Base-by-base conservation (phyloP, 2,329 filamentous ascomycete species). In the Colletotrichum chrysophilum region DNA sequence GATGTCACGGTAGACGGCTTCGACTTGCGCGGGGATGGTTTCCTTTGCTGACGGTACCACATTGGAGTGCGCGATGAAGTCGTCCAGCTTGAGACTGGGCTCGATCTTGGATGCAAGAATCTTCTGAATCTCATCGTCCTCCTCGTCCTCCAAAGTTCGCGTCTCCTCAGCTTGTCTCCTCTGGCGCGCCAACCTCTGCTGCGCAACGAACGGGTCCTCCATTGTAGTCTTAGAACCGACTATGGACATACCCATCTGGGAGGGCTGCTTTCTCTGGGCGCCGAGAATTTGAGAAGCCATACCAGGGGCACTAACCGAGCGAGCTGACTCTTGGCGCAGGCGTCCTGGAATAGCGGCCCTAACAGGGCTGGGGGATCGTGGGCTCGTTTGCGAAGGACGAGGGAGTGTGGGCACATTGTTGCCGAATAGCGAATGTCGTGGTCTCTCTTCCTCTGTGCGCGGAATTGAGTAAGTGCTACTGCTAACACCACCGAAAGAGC, bases 1-100 rank as follows among this genome's bases (percentile, higher is more conserved):
- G 82, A 96, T 94, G 80, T 96, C 95, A 60, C 94, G 91, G 82
- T 95, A 97, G 2, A 94, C 87, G 21, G 91, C 89, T 80, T 94
- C 92, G 26, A 92, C 91, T 78, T 93, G 92, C 10, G 89, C 88
- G 5, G 91, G 89, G 36, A 93, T 87, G 61, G 88, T 92, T 70
- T 92, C 89, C 68, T 88, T 86, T 16, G 89, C 88, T 16, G 88
- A 87, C 5, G 88, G 86, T 7, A 86, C 87, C 55, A 89, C 87
- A 75, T 91, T 89, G 5, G 89, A 86, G 79, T 92, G 90, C 4
- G 89, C 93, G 67, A 95, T 89, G 79, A 96, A 96, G 66, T 93
- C 90, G 74, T 94, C 91, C 43, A 96, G 83, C 9, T 88, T 87
- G 68, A 91, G 86, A 6, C 90, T 93, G n/a, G 92, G 90, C 78